Evolutionary conservation across 2,329 filamentous ascomycete species (phyloP).

Genomic region (Hymenoscyphus fructigenus): DNA sequence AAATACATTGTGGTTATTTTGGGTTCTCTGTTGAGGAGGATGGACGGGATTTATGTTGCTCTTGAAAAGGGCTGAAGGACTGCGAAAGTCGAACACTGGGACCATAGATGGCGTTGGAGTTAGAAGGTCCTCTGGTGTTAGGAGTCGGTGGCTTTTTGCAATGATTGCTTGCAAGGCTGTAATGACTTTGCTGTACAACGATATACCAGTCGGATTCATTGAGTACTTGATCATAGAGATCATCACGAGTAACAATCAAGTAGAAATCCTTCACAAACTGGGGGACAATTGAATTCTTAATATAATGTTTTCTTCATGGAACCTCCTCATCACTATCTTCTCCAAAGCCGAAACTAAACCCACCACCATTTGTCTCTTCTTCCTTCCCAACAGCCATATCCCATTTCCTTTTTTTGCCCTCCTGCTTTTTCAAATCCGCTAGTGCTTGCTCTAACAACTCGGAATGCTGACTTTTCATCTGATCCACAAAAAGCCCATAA

Average conservation of each 20-base stretch:
- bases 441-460: slow-evolving; percentile 66
- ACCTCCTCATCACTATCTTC: slow-evolving; percentile 52
- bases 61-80: neutral
- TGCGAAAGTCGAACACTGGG: neutral
- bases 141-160: neutral
- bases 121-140: neutral
- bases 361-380: slow-evolving; percentile 42
- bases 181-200: neutral
- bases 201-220: neutral
- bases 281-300: neutral
- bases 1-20: neutral
- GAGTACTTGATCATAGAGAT: neutral
- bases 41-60: neutral
- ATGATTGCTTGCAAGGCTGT: neutral
- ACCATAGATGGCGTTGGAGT: neutral
- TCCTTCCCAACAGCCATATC: slow-evolving; percentile 68
- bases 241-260: too few relatives aligned
- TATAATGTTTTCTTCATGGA: slow-evolving; percentile 23
- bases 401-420: slow-evolving; percentile 80
- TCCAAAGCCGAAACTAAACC: slow-evolving; percentile 65
- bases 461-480: slow-evolving; percentile 63
- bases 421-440: slow-evolving; percentile 61
- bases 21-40: neutral
- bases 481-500: slow-evolving; percentile 71
- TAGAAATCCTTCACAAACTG: neutral